These are phyloP conservation scores for Bjerkandera adusta DNA, from an alignment of 1,284 basidiomycete species.

Conservation along the genomic window DNA sequence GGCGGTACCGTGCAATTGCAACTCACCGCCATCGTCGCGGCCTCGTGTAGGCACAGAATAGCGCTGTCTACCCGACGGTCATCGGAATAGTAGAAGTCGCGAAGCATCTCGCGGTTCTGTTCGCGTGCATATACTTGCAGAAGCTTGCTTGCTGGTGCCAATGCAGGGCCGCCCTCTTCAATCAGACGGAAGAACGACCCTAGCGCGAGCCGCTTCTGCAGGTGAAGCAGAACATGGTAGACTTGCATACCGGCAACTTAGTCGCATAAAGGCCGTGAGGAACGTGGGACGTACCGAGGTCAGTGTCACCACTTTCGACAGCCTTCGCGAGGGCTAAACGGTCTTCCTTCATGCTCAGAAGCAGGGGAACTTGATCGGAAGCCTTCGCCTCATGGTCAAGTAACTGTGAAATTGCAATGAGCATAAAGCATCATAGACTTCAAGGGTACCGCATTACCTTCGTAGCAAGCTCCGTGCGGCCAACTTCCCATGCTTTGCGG, in stretches of 20 bases:
- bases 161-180: conserved; percentile 79
- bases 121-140: conserved; percentile 89
- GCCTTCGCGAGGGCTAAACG: conserved; percentile 86
- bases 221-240: conserved; percentile 85
- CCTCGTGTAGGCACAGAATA: conserved; percentile 82
- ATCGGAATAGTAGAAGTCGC: conserved; percentile 98
- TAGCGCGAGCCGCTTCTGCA: conserved; percentile 80
- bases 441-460: conserved; percentile 61
- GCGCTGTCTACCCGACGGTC: conserved; percentile 93
- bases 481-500: conserved; percentile 90
- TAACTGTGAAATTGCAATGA: conserved; percentile 49
- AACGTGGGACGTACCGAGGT: conserved; percentile 64
- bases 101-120: conserved; percentile 87
- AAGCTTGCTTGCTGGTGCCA: conserved; percentile 72
- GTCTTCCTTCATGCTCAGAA: conserved; percentile 95
- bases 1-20: background rate
- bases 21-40: conserved; percentile 58
- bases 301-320: conserved; percentile 93
- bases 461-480: conserved; percentile 83
- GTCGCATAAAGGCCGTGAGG: background rate
- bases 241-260: conserved; percentile 45
- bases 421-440: background rate
- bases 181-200: conserved; percentile 95
- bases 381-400: conserved; percentile 88
- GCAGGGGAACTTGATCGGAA: conserved; percentile 90